Conservation (phyloP, 768 basidiomycete species). For the Naematelia encephala region DNA sequence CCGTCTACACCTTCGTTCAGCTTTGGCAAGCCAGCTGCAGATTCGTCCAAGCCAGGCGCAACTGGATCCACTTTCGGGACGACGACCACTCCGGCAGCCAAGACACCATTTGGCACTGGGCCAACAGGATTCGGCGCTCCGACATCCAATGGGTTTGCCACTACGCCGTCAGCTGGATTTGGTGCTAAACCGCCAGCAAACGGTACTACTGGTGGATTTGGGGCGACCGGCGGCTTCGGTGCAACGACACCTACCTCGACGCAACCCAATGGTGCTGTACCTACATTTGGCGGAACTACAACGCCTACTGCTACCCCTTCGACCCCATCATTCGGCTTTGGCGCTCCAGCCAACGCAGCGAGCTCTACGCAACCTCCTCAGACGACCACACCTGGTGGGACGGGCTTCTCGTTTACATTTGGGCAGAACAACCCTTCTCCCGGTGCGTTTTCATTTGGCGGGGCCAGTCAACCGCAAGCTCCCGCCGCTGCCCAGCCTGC, state of each 20-base stretch:
- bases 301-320: constrained; percentile 1
- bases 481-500: constrained; percentile 4
- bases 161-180: constrained; percentile 1
- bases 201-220: constrained; percentile 4
- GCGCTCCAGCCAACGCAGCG: constrained; percentile 3
- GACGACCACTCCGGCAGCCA: not conserved
- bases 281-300: constrained; percentile 5
- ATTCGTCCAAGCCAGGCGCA: not conserved
- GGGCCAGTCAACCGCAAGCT: not conserved
- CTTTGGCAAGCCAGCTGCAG: constrained; percentile 10
- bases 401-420: not conserved
- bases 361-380: not conserved
- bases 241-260: constrained; percentile 2
- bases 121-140: not conserved
- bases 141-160: not conserved
- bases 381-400: not conserved
- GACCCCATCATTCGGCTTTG: not conserved
- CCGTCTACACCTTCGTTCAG: constrained; percentile 3
- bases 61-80: constrained; percentile 4
- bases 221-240: constrained; percentile 1
- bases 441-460: not conserved
- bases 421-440: not conserved
- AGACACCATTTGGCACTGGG: constrained; percentile 1
- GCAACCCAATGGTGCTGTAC: not conserved
- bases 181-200: constrained; percentile 2